Conservation (phyloP, 2,329 filamentous ascomycete species). For the Ceratocystis eucalypticola region DNA sequence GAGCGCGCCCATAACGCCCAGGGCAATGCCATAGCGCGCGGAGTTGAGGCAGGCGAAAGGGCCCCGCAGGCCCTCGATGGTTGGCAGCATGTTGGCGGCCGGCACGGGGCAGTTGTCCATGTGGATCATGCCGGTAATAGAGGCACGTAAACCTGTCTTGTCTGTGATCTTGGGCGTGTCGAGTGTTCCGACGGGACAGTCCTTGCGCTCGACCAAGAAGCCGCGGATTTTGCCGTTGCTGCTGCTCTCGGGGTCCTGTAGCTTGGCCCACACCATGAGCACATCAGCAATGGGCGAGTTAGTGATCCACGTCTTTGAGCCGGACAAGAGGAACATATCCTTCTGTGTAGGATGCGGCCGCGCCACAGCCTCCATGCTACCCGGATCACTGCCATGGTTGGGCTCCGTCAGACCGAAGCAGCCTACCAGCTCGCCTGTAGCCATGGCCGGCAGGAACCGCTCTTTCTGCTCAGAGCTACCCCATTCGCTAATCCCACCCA, state of each 20-base stretch:
- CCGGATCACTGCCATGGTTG: constrained; percentile 84
- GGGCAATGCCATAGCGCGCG: constrained; percentile 83
- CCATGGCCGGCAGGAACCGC: constrained; percentile 65
- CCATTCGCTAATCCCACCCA: constrained; percentile 84
- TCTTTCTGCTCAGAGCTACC: constrained; percentile 81
- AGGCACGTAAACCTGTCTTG: constrained; percentile 87
- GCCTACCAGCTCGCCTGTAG: constrained; percentile 67
- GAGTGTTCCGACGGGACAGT: constrained; percentile 75
- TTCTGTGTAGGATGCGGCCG: constrained; percentile 72
- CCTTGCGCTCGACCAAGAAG: constrained; percentile 73
- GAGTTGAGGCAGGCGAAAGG: constrained; percentile 93
- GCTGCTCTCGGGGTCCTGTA: constrained; percentile 41
- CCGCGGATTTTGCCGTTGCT: constrained; percentile 80
- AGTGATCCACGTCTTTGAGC: constrained; percentile 89
- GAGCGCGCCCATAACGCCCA: constrained; percentile 84
- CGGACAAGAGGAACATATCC: constrained; percentile 65
- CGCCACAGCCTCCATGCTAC: constrained; percentile 80
- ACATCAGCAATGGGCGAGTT: constrained; percentile 84
- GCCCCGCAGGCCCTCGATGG: constrained; percentile 71
- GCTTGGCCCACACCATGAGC: constrained; percentile 81
- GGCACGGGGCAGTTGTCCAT: constrained; percentile 82
- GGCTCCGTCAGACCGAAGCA: constrained; percentile 87
- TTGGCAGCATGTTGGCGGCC: constrained; percentile 84
- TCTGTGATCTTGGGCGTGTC: constrained; percentile 87
- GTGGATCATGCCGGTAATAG: constrained; percentile 95